phyloP scores from a whole-genome alignment of 495 filamentous ascomycete species.

The Aspergillus ostianus region DNA sequence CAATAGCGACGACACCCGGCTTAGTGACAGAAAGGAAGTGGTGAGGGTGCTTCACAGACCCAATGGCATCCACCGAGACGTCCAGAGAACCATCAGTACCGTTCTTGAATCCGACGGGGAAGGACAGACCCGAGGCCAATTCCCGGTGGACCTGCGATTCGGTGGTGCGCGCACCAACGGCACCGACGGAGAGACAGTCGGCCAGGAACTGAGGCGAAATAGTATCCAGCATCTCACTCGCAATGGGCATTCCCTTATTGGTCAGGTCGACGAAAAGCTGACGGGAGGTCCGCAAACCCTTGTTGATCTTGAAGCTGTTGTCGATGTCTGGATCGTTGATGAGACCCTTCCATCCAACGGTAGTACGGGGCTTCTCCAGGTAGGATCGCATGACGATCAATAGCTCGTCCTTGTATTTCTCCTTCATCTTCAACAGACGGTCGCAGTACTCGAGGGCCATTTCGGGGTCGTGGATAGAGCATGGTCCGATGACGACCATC shows the following conservation, averaged over 20 bases:
- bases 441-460: constrained; percentile 94
- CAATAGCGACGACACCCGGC: constrained; percentile 93
- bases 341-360: constrained; percentile 98
- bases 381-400: constrained; percentile 97
- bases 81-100: constrained; percentile 90
- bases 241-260: constrained; percentile 93
- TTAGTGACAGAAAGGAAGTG: constrained; percentile 99
- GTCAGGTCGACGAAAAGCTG: constrained; percentile 96
- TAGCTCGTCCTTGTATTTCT: constrained; percentile 86
- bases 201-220: constrained; percentile 98
- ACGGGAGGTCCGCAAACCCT: constrained; percentile 81
- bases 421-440: constrained; percentile 73
- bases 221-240: constrained; percentile 97
- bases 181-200: constrained; percentile 89
- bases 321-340: constrained; percentile 99
- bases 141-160: constrained; percentile 96
- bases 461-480: constrained; percentile 93
- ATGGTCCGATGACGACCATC: constrained; percentile 91
- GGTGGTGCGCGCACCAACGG: constrained; percentile 92
- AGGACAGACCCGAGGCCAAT: constrained; percentile 87
- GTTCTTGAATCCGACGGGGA: constrained; percentile 99
- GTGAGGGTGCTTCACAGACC: constrained; percentile 86
- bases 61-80: constrained; percentile 95
- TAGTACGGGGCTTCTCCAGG: constrained; percentile 98
- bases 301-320: constrained; percentile 98